Base-by-base conservation (phyloP, 345 rosid species). In the Laguncularia racemosa region DNA sequence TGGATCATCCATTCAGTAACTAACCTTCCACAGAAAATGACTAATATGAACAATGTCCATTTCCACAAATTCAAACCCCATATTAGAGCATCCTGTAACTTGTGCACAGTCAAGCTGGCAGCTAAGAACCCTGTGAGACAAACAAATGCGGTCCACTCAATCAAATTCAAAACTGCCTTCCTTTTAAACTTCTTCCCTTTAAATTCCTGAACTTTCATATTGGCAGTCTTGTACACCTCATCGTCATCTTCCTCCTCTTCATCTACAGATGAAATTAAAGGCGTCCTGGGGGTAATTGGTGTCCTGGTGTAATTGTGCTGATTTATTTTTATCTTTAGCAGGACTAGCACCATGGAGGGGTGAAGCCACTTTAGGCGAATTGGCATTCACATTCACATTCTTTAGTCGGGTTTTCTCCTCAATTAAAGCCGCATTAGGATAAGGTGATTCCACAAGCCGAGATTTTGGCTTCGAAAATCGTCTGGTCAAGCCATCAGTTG, bases 31-130 rank as follows among this genome's bases (percentile, higher is more conserved):
- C 78, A 73, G 62, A 82, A 78, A 45, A 80, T 67, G 14, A 82
- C 86, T 58, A 78, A 45, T 12, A 82, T 58, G 44, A 82, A 63
- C 58, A 76, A 77, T 63, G 75, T 78, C 89, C 92, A 85, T 74
- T 77, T 85, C 89, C 86, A 85, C 55, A 85, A 49, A 43, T 69
- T 71, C 59, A 82, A 69, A 21, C 84, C 75, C 89, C 84, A 68
- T 38, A 82, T 57, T 40, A 16, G 13, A 16, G 16, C 43, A 28
- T 63, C 14, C 50, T 20, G 47, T 66, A 82, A 50, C 51, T 64
- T 59, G 53, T 76, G 51, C 44, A 75, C 49, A 10, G 71, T 78
- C 52, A 80, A 65, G 70, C 83, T 74, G 13, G 75, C 70, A 57
- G 74, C 26, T 20, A 85, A 55, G 57, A 74, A 50, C 13, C 65